A percentile compares a stretch with the other conserved stretches of the same genome.
Conservation (phyloP, 148 eudicot genomes). For the Fagopyrum tataricum region DNA sequence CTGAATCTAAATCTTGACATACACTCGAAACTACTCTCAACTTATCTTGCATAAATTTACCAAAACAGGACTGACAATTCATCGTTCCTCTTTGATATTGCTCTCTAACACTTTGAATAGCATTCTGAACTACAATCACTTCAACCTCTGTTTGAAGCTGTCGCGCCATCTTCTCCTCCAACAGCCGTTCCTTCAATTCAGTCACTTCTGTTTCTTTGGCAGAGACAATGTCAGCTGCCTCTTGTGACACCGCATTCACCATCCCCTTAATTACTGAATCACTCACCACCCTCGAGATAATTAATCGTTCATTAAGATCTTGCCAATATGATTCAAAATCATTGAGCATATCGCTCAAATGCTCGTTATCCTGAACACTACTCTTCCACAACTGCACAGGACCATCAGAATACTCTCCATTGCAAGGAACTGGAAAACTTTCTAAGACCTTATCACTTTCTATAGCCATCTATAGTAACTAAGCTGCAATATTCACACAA, state of each 20-base stretch:
- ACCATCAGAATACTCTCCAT: not conserved
- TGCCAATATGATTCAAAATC: constrained; percentile 58
- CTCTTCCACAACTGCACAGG: constrained; percentile 9
- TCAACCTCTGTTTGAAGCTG: constrained; percentile 36
- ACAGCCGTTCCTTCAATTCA: constrained; percentile 31
- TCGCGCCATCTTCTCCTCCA: constrained; percentile 31
- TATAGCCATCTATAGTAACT: not conserved
- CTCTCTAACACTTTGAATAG: constrained; percentile 26
- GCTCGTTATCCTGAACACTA: not conserved
- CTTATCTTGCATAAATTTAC: constrained; percentile 24
- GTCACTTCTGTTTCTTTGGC: constrained; percentile 53
- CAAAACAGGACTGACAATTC: constrained; percentile 21
- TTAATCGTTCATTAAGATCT: constrained; percentile 61
- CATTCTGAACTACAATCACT: constrained; percentile 33
- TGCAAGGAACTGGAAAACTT: not conserved
- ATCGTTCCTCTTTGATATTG: constrained; percentile 37
- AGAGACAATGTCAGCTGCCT: constrained; percentile 48
- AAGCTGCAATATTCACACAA: not conserved
- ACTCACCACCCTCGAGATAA: constrained; percentile 53
- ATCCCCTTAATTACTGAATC: constrained; percentile 80
- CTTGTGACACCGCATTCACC: constrained; percentile 64
- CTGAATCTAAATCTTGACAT: constrained; percentile 38
- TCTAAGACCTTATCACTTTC: not conserved
- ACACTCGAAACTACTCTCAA: constrained; percentile 41
- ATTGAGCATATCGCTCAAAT: constrained; percentile 32